Evolutionary conservation across 202 grass and related monocot genomes (phyloP).

Genomic region (Zoysia matrella): DNA sequence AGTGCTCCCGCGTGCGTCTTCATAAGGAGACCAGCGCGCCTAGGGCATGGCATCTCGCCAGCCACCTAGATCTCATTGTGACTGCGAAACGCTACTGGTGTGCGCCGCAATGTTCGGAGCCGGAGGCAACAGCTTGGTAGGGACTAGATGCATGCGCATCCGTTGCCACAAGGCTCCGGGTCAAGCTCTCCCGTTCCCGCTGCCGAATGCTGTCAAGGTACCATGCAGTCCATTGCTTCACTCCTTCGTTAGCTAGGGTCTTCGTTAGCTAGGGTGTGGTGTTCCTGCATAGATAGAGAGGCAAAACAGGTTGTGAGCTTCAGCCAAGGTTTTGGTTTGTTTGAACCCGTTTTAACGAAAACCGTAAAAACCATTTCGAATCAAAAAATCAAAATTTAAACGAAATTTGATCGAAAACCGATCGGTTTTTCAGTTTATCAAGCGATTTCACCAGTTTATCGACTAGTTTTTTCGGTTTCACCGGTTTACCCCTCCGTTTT

Average conservation of each 20-base stretch:
- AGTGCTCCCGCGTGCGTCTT: neutral
- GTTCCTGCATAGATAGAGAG: neutral
- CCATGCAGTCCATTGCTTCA: neutral
- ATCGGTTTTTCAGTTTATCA: no score
- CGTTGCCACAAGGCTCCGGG: neutral
- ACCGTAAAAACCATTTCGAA: no score
- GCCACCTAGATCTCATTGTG: neutral
- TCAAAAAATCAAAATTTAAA: no score
- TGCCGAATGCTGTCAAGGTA: constrained; percentile 25
- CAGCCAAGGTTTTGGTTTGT: no score
- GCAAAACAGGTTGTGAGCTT: no score
- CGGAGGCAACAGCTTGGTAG: neutral
- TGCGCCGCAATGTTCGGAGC: neutral
- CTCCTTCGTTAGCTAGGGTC: neutral
- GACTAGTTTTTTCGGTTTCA: no score
- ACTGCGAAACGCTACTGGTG: neutral
- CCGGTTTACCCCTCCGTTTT: no score
- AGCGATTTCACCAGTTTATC: no score
- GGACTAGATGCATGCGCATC: neutral
- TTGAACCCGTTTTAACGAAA: no score
- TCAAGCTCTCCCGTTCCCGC: neutral
- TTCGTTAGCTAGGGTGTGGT: neutral
- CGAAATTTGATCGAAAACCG: no score
- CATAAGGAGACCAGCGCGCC: neutral
- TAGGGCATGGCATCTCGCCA: neutral